A percentile compares a stretch with the other conserved stretches of the same genome.
These are phyloP conservation scores for Sclerotiophoma versabilis DNA, from an alignment of 2,329 filamentous ascomycete species.

Conservation along the genomic window DNA sequence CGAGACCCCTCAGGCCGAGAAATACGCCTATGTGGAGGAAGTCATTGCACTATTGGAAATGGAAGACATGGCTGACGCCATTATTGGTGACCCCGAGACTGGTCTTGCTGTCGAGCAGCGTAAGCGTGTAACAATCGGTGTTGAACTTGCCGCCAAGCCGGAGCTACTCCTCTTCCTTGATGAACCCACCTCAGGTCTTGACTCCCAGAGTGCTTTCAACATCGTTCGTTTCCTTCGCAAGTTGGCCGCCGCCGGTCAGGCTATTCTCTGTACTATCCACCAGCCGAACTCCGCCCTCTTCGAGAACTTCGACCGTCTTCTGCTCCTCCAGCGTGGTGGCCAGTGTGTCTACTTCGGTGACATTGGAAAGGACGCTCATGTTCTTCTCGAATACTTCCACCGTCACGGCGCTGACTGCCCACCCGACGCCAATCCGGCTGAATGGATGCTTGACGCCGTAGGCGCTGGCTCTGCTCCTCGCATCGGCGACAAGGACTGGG, in stretches of 20 bases:
- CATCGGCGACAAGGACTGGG: slow-evolving; percentile 79
- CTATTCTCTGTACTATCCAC: slow-evolving; percentile 90
- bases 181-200: slow-evolving; percentile 78
- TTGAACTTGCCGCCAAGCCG: slow-evolving; percentile 69
- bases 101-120: slow-evolving; percentile 70
- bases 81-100: slow-evolving; percentile 67
- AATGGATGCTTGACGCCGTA: slow-evolving; percentile 88
- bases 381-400: slow-evolving; percentile 67
- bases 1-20: slow-evolving; percentile 64
- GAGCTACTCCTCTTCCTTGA: slow-evolving; percentile 79
- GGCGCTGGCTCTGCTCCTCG: slow-evolving; percentile 76
- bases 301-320: slow-evolving; percentile 83
- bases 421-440: slow-evolving; percentile 63
- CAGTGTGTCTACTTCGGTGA: slow-evolving; percentile 87
- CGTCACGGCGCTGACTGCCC: slow-evolving; percentile 65
- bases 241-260: slow-evolving; percentile 79
- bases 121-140: slow-evolving; percentile 70
- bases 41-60: slow-evolving; percentile 70
- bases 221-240: slow-evolving; percentile 81
- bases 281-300: slow-evolving; percentile 88
- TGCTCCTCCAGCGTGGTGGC: slow-evolving; percentile 80
- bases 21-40: slow-evolving; percentile 71
- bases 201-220: slow-evolving; percentile 76
- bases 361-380: slow-evolving; percentile 75
- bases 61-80: slow-evolving; percentile 70